Evolutionary conservation across 768 basidiomycete genomes (phyloP), one percentile per base, ranked within the genome.

Genomic region (Hygrocybe coccinea): DNA sequence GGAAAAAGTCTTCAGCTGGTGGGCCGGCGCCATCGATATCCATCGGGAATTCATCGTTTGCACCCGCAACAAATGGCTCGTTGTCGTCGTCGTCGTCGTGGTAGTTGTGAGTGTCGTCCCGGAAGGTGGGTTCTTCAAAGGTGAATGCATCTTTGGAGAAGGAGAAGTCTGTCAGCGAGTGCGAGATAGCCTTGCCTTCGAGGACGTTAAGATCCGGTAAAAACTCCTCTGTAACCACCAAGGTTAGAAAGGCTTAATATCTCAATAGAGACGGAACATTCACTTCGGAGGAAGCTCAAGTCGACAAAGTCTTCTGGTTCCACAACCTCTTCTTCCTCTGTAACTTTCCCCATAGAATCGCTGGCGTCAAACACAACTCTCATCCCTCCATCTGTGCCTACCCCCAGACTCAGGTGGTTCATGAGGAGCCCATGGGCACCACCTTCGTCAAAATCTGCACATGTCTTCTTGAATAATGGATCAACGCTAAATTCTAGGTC

Each of bases 371-470:
- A 99, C 24, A 98, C 90, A 50, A 99, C 89, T 56, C 93, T 78
- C 68, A 97, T 77, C 38, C 83, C 84, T 3, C 89, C 88, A 56
- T 95, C 91, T 15, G 79, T 81, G 2, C 89, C 89, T 1, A 86
- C 75, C 17, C 87, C 89, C 52, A 91, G 64, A 50, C 81, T 80
- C 39, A 99, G 77, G 65, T 99, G 97, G 66, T 99, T 98, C 95
- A 98, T 95, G 33, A 99, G 74, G 46, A 99, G 72, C 10, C 97
- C 97, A 57, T 91, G 86, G 0, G 97, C 97, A 47, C 97, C 95
- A 39, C 95, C 97, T 69, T 99, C 97, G 67, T 99, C 97, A 64
- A 99, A 98, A 66, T 99, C 97, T 21, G 91, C 95, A 64, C 87
- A 91, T 2, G 97, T 98, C 77, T 99, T 99, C 74, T 83, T 89